These are phyloP conservation scores for Fusarium albosuccineum DNA, from an alignment of 2,329 filamentous ascomycete genomes.

Conservation along the genomic window DNA sequence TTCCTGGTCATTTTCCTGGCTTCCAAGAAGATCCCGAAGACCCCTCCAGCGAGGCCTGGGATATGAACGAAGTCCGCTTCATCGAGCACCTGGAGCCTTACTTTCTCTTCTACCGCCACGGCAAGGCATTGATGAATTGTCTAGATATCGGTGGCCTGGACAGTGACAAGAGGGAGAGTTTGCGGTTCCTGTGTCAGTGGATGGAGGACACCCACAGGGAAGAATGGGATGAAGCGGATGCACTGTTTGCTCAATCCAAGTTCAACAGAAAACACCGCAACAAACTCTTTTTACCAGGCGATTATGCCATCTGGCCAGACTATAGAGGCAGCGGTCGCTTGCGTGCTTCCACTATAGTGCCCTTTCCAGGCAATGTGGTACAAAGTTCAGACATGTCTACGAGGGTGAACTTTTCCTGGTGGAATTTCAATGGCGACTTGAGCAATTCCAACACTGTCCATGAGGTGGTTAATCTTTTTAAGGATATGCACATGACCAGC, in stretches of 20 bases:
- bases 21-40: neutral
- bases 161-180: neutral
- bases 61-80: neutral
- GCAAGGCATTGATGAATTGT: neutral
- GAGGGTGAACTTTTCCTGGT: neutral
- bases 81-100: neutral
- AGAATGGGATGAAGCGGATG: conserved; percentile 19
- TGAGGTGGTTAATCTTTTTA: no score
- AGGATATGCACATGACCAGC: no score
- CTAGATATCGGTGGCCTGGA: neutral
- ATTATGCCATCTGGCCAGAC: neutral
- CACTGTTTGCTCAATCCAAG: conserved; percentile 12
- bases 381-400: no score
- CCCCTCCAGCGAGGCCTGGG: neutral
- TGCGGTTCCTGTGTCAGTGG: conserved; percentile 10
- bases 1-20: neutral
- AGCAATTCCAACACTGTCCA: no score
- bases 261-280: neutral
- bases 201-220: conserved; percentile 14
- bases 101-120: conserved; percentile 9
- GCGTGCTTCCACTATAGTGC: neutral
- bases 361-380: neutral
- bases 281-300: conserved; percentile 7
- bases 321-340: neutral
- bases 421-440: neutral